Evolutionary conservation across 352 stramenopile genomes (phyloP), one percentile per base, ranked within the genome.

Genomic region (Globisporangium parvum): DNA sequence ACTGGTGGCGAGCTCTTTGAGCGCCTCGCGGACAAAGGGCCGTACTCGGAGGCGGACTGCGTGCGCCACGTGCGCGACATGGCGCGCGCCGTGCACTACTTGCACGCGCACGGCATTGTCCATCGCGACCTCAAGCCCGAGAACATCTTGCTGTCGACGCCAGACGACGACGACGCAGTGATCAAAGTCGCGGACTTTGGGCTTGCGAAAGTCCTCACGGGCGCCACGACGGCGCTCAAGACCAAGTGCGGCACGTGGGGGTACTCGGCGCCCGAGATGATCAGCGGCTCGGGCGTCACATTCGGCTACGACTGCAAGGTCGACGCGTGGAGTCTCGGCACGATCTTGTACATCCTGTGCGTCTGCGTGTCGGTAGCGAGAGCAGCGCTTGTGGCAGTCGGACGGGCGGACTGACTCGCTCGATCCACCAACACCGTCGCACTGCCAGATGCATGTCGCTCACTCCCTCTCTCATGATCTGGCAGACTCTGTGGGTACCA

Each of bases 101-200:
- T 95, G 12, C 85, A 93, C 62, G 62, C 73, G 71, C 81, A 65
- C 4, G 76, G 80, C 17, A 91, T 92, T 54, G 93, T 95, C 8
- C 92, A 98, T 63, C 80, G 93, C 20, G 96, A 99, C 62, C 79
- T 99, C 20, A 99, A 99, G 62, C 94, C 96, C 0, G 95, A 98
- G 73, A 99, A 98, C 69, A 65, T 99, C 51, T 73, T 99, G 47
- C 76, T 87, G 70, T 91, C 84, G 18, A 88, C 73, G 1, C 56
- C 65, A 0, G 66, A 85, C 31, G 80, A 93, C 3, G 63, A 74
- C 3, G 69, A 81, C 20, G 77, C 79, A 1, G 69, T 87, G 6
- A 75, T 83, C 8, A 89, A 89, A 62, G 79, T 92, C 33, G 85
- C 85, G 12, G 85, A 95, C 51, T 95, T 95, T 75, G 85, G 85